These are phyloP conservation scores for Neofusicoccum laricinum DNA, from an alignment of 2,329 filamentous ascomycete species.

Conservation along the genomic window DNA sequence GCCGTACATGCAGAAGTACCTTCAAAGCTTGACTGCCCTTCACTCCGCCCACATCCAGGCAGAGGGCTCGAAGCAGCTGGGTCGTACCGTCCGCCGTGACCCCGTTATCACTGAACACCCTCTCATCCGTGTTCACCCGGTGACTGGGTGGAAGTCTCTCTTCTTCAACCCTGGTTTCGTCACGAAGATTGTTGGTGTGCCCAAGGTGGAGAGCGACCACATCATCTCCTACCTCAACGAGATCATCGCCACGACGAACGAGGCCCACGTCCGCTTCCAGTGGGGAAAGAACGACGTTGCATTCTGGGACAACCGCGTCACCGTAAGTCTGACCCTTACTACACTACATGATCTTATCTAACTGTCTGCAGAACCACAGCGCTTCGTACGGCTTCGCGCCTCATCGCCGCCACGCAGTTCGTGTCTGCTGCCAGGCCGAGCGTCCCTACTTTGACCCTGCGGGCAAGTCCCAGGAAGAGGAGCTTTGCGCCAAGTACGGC, in stretches of 20 bases:
- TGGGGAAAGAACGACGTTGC: slow-evolving; percentile 65
- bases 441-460: slow-evolving; percentile 43
- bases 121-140: slow-evolving; percentile 57
- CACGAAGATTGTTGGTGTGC: slow-evolving; percentile 57
- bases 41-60: slow-evolving; percentile 56
- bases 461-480: slow-evolving; percentile 55
- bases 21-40: slow-evolving; percentile 55
- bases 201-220: slow-evolving; percentile 54
- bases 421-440: slow-evolving; percentile 49
- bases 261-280: slow-evolving; percentile 65
- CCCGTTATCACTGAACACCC: slow-evolving; percentile 56
- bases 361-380: slow-evolving; percentile 45
- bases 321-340: slow-evolving; percentile 31
- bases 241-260: slow-evolving; percentile 58
- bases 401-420: slow-evolving; percentile 54
- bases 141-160: slow-evolving; percentile 60
- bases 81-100: slow-evolving; percentile 52
- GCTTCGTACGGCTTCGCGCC: slow-evolving; percentile 58
- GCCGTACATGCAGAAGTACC: slow-evolving; percentile 55
- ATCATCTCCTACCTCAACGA: slow-evolving; percentile 54
- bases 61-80: slow-evolving; percentile 47
- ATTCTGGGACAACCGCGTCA: slow-evolving; percentile 65
- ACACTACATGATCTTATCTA: slow-evolving; percentile 3
- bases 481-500: slow-evolving; percentile 46
- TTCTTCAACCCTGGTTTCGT: slow-evolving; percentile 61